A percentile compares a stretch with the other conserved stretches of the same genome.
phyloP scores from a whole-genome alignment of 371 early-diverging fungal species.

The Haplosporangium sp. region DNA sequence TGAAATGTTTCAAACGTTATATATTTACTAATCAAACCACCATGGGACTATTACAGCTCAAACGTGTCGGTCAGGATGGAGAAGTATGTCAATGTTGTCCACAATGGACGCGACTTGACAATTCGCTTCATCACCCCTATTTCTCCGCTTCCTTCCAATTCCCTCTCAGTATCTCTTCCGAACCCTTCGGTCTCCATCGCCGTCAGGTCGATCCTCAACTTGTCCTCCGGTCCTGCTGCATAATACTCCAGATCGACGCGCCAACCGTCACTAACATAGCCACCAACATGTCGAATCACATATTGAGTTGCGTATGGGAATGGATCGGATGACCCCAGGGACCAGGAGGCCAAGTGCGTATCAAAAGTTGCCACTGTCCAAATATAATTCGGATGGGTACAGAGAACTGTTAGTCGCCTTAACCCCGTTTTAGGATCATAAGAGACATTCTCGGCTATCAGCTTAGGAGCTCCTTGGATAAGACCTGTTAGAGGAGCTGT shows the following conservation, averaged over 20 bases:
- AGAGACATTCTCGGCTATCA: slow-evolving; percentile 57
- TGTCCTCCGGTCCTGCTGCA: slow-evolving; percentile 43
- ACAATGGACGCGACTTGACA: slow-evolving; percentile 62
- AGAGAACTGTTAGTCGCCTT: slow-evolving; percentile 63
- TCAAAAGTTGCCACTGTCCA: slow-evolving; percentile 75
- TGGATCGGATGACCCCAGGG: slow-evolving; percentile 61
- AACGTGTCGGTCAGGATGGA: too few species aligned
- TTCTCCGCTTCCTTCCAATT: slow-evolving; percentile 59
- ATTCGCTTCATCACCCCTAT: slow-evolving; percentile 63
- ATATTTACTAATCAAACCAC: too few species aligned
- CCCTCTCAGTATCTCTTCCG: slow-evolving; percentile 59
- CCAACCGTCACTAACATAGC: slow-evolving; percentile 71
- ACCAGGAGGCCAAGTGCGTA: slow-evolving; percentile 70
- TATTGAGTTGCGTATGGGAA: slow-evolving; percentile 57
- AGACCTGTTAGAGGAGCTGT: slow-evolving; percentile 25
- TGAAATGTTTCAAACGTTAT: too few species aligned
- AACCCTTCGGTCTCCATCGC: slow-evolving; percentile 65
- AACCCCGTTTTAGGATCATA: slow-evolving; percentile 63
- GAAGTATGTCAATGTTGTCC: slow-evolving; percentile 70
- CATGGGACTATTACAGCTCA: too few species aligned
- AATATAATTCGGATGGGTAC: slow-evolving; percentile 66
- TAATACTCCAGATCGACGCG: slow-evolving; percentile 57
- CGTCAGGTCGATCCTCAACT: slow-evolving; percentile 61
- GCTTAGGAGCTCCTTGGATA: slow-evolving; percentile 56
- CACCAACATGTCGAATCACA: slow-evolving; percentile 72